Conservation (phyloP, 148 eudicot species). For the Camellia sinensis region DNA sequence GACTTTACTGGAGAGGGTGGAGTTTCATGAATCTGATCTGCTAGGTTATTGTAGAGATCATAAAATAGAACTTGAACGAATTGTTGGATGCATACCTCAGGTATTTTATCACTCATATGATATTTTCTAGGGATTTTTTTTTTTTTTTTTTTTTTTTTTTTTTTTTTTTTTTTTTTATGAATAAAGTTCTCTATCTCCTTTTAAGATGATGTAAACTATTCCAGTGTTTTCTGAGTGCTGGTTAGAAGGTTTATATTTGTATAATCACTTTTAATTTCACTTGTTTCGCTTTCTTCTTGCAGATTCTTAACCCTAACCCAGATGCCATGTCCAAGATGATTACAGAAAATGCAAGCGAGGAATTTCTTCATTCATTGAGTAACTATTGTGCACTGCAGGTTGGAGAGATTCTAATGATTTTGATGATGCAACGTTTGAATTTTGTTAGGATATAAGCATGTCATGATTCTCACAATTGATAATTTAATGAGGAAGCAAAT, state of each 20-base stretch:
- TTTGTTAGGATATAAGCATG: not conserved
- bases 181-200: not conserved
- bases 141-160: too few relatives aligned
- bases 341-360: constrained; percentile 95
- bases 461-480: too few relatives aligned
- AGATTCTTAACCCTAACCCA: constrained; percentile 97
- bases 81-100: constrained; percentile 98
- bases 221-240: not conserved
- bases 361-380: constrained; percentile 79
- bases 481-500: too few relatives aligned
- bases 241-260: not conserved
- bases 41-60: constrained; percentile 76
- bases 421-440: not conserved
- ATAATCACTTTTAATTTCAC: not conserved
- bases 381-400: constrained; percentile 99
- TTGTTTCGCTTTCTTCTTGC: constrained; percentile 22
- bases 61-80: constrained; percentile 80
- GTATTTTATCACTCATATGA: constrained; percentile 25
- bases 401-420: constrained; percentile 16
- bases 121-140: not conserved
- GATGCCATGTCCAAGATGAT: constrained; percentile 97
- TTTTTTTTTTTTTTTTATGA: not conserved
- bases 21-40: constrained; percentile 86
- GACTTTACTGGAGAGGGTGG: constrained; percentile 82
- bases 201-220: not conserved